Base-by-base conservation (phyloP, 106 monocot species). In the Phalaenopsis equestris region DNA sequence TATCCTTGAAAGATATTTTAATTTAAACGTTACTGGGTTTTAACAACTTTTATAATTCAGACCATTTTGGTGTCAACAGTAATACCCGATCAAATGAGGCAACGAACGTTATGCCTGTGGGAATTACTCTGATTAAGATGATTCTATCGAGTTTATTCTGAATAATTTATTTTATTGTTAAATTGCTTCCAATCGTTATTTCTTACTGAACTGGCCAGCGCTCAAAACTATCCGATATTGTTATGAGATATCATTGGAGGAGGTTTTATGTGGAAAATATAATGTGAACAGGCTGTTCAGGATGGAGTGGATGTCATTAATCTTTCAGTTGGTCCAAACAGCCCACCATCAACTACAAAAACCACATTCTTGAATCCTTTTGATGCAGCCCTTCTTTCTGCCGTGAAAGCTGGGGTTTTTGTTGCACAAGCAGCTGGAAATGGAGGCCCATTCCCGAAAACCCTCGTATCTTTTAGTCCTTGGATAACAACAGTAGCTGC, bases 401-500 rank as follows among this genome's bases (percentile, higher is more conserved):
- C 98, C 73, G 94, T 98, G 67, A 98, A 94, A 84, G 94, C 98
- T 61, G 98, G 98, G 78, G 94, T 98, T 8, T 98, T 98, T 86
- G 98, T 98, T 84, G 94, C 89, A 46, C 98, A 98, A 81, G 98
- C 98, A 65, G 98, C 89, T 81, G 98, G 98, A 65, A 98, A 98
- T 83, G 98, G 94, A 75, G 98, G 98, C 5, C 98, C 98, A 65
- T 98, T 94, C 82, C 88, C 94, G 1, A 98, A 98, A 82, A 92
- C 98, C 6, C 75, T 98, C 79, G 92, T 98, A 19, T 98, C 98
- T 55, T 98, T 92, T 84, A 98, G 98, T 79, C 98, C 98, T 24
- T 98, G 98, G 98, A 88, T 98, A 80, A 82, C 88, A 24, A 94
- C 98, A 47, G 98, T 98, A n/a, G 98, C 98, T 85, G 98, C 98